phyloP scores from a whole-genome alignment of 2,329 filamentous ascomycete genomes.

The Hymenoscyphus salicellus region DNA sequence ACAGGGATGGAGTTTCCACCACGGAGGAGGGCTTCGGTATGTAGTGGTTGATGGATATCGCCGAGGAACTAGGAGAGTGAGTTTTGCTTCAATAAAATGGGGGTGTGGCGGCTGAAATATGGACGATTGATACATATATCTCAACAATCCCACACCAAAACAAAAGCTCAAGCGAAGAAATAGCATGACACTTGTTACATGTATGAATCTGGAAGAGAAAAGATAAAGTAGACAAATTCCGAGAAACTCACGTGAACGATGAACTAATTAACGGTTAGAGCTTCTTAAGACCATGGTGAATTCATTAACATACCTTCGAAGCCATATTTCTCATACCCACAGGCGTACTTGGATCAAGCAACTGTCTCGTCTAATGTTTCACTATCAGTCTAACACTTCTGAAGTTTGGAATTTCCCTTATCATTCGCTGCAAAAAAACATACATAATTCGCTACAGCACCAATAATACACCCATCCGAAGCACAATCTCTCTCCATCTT shows the following conservation, averaged over 20 bases:
- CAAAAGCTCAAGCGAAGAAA: neutral
- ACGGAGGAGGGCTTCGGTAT: constrained; percentile 59
- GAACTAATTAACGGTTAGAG: constrained; percentile 28
- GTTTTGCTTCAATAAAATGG: neutral
- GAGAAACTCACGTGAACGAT: constrained; percentile 34
- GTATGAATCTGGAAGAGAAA: neutral
- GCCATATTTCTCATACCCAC: constrained; percentile 53
- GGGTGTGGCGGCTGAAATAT: neutral
- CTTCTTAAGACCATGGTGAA: neutral
- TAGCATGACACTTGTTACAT: neutral
- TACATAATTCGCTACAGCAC: constrained; percentile 36
- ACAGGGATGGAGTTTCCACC: constrained; percentile 70
- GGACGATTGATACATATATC: neutral
- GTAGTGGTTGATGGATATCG: constrained; percentile 66
- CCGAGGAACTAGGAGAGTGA: constrained; percentile 58
- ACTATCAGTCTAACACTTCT: neutral
- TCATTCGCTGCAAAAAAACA: constrained; percentile 9
- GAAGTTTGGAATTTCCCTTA: too few species aligned
- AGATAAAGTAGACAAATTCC: constrained; percentile 11
- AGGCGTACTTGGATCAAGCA: constrained; percentile 37
- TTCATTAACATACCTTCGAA: constrained; percentile 51
- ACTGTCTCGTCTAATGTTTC: constrained; percentile 27
- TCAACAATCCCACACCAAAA: neutral
- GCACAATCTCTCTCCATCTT: constrained; percentile 61
- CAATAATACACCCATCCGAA: constrained; percentile 59